Base-by-base conservation (phyloP, 2,329 filamentous ascomycete genomes). In the Fusarium compactum region DNA sequence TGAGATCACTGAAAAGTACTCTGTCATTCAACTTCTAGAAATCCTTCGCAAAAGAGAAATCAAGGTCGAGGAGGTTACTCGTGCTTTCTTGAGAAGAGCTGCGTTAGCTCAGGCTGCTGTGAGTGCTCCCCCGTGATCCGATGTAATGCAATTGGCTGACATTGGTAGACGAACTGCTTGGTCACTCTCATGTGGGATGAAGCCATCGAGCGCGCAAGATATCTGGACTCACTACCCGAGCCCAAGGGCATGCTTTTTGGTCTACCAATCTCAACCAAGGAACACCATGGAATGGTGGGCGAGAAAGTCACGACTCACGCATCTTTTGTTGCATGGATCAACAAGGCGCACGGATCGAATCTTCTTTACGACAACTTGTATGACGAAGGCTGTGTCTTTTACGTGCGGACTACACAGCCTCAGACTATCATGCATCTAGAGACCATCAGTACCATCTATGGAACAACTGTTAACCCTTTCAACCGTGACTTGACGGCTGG, bases 361-460 rank as follows among this genome's bases (percentile, higher is more conserved):
- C 41, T 78, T 11, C 72, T 79, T 0, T 79, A 79, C 14, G 69
- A 71, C n/a, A 72, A 69, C 5, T 58, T 79, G 3, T 78, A 71
- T 29, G 71, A 72, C 0, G 69, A 80, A 41, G 78, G 77, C 0
- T 79, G 77, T 29, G 75, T 77, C 3, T 78, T 79, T 58, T 79
- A 90, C 73, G 86, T 87, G 62, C 92, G 92, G 77, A 92, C 91
- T 1, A 92, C 91, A 58, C 85, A 92, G 8, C 90, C 91, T 1
- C 87, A 89, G 70, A 85, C 83, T 0, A 79, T 89, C 50, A 83
- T 83, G 76, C 82, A 83, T 18, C 76, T 90, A 40, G 90, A 92
- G 74, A 87, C 84, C 5, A 83, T 85, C 43, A 91, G 90, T 72
- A 91, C 92, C 69, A 78, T 91, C 22, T 89, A 86, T 60, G 90